Conservation (phyloP, 768 basidiomycete genomes). For the Tricholoma saponaceum region DNA sequence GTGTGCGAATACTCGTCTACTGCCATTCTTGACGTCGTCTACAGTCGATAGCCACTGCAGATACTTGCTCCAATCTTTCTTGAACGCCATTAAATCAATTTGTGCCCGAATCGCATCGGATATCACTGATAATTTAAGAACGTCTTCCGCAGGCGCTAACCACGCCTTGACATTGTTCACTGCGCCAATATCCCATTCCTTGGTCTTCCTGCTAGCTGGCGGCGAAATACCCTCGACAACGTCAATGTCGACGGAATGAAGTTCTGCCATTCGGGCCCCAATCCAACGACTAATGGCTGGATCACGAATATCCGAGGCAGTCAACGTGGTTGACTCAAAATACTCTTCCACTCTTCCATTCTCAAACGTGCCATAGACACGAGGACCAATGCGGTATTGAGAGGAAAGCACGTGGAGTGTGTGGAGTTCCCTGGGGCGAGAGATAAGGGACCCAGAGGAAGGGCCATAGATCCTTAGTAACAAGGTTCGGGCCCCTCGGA, state of each 20-base stretch:
- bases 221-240: conserved; percentile 48
- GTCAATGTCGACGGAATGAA: conserved; percentile 86
- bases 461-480: conserved; percentile 91
- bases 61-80: conserved; percentile 64
- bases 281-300: conserved; percentile 78
- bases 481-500: conserved; percentile 53
- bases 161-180: conserved; percentile 68
- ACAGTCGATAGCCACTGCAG: conserved; percentile 60
- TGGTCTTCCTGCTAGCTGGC: conserved; percentile 35
- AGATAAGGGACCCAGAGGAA: conserved; percentile 83
- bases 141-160: conserved; percentile 67
- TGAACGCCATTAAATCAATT: conserved; percentile 65
- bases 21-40: conserved; percentile 55
- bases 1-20: conserved; percentile 77
- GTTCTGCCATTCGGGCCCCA: conserved; percentile 91
- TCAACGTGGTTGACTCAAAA: conserved; percentile 83
- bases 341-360: conserved; percentile 97
- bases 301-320: conserved; percentile 73
- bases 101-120: conserved; percentile 40
- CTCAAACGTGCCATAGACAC: conserved; percentile 90
- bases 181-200: conserved; percentile 54
- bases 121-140: conserved; percentile 60
- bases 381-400: conserved; percentile 83
- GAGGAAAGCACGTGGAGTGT: conserved; percentile 89
- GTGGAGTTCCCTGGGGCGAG: conserved; percentile 80